A percentile compares a stretch with the other conserved stretches of the same genome.
These are phyloP conservation scores for Thielaviopsis euricoi DNA, from an alignment of 2,329 filamentous ascomycete species.

Conservation along the genomic window DNA sequence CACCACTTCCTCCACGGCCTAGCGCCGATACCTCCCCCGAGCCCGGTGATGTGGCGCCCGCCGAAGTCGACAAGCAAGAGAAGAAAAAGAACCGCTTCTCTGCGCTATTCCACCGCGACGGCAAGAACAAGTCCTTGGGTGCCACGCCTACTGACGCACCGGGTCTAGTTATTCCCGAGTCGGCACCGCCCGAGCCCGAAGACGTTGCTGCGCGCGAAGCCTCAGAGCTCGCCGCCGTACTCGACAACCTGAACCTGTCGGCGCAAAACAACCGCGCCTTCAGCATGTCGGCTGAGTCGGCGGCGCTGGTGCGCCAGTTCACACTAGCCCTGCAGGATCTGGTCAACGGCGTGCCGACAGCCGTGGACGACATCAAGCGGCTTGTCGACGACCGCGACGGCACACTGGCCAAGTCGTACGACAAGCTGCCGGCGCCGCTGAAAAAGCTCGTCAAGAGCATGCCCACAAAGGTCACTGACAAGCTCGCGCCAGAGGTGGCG, in stretches of 20 bases:
- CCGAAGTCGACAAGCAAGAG: slow-evolving; percentile 17
- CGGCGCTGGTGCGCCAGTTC: slow-evolving; percentile 68
- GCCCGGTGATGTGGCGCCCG: slow-evolving; percentile 14
- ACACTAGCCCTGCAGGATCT: slow-evolving; percentile 84
- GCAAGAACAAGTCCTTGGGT: slow-evolving; percentile 22
- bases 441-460: slow-evolving; percentile 76
- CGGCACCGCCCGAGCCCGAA: slow-evolving; percentile 23
- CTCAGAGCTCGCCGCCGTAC: slow-evolving; percentile 62
- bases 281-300: slow-evolving; percentile 67
- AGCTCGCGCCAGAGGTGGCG: slow-evolving; percentile 65
- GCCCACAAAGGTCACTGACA: slow-evolving; percentile 63
- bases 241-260: slow-evolving; percentile 70
- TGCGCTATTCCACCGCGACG: slow-evolving; percentile 22
- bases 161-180: slow-evolving; percentile 11
- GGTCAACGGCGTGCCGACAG: slow-evolving; percentile 81
- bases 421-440: slow-evolving; percentile 58
- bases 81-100: slow-evolving; percentile 19
- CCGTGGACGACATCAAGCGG: slow-evolving; percentile 67
- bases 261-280: slow-evolving; percentile 77
- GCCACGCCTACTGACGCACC: neutral
- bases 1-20: slow-evolving; percentile 36
- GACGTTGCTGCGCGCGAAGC: slow-evolving; percentile 31
- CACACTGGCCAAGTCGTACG: slow-evolving; percentile 41
- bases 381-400: slow-evolving; percentile 46
- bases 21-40: neutral